Evolutionary conservation across 768 basidiomycete genomes (phyloP), one percentile per base, ranked within the genome.

Genomic region (Lentinula detonsa): DNA sequence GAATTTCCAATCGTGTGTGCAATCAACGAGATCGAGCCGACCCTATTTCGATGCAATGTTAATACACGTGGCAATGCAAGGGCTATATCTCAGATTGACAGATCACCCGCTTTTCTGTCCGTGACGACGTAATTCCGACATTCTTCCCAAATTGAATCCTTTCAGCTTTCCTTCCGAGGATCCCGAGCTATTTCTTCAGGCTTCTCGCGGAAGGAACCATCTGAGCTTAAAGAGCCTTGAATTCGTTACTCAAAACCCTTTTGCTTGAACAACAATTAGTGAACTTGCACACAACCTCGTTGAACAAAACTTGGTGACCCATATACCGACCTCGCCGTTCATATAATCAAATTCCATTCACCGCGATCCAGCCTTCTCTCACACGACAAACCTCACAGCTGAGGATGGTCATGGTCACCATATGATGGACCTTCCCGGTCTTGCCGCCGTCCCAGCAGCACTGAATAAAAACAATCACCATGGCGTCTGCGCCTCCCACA

Each of bases 1-100:
- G 50, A 51, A 51, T 51, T 52, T 52, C 50, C 15, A 52, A 52
- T 52, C 33, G 50, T 33, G 50, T 35, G 50, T 52, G 50, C 50
- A 35, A 56, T 43, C 35, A 56, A 35, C 37, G 21, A 56, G 40
- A 39, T 56, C 54, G 40, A 56, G 35, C 50, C 50, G 54, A 56
- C 37, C 37, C 54, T 56, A 39, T 56, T 28, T 53, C 51, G 46
- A 48, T 48, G n/a, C 46, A 48, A 48, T 21, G 8, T 7, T 33
- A 52, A 52, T 52, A 33, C 50, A 52, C 50, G 50, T 52, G 50
- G 50, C 50, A 52, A 33, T 35, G 11, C 50, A 31, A 52, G 50
- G 21, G 28, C 11, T 28, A n/a, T 23, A 33, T 35, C 31, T 52
- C 23, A 52, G 28, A 52, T 52, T 52, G 50, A 52, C 28, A 35